Evolutionary conservation across 495 filamentous ascomycete genomes (phyloP).

Genomic region (Podospora pseudoanserina): DNA sequence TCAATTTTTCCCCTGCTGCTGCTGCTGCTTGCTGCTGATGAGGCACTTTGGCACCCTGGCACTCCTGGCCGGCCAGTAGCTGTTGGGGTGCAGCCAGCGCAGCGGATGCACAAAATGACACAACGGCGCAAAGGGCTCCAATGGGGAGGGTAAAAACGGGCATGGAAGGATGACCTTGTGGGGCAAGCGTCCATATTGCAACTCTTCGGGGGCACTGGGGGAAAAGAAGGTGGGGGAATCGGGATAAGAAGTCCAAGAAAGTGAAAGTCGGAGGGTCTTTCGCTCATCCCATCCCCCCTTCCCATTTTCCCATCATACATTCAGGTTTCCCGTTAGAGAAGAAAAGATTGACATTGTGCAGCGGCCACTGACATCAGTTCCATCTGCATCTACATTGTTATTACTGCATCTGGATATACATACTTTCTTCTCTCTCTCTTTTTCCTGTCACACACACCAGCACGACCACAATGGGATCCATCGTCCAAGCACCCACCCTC

Average conservation of each 20-base stretch:
- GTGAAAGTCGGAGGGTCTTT: too few relatives aligned
- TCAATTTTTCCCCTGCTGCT: not conserved
- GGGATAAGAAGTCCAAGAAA: not conserved
- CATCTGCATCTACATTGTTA: not conserved
- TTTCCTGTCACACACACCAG: not conserved
- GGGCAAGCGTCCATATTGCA: not conserved
- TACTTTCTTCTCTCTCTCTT: not conserved
- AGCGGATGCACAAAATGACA: not conserved
- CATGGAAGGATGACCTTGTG: not conserved
- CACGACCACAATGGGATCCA: constrained; percentile 20
- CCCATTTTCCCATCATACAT: not conserved
- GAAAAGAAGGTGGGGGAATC: not conserved
- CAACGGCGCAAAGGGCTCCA: not conserved
- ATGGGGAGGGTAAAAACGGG: not conserved
- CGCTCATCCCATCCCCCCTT: not conserved
- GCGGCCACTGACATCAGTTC: too few relatives aligned
- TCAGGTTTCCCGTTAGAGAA: not conserved
- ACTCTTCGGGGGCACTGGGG: not conserved
- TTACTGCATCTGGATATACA: not conserved
- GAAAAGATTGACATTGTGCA: too few relatives aligned
- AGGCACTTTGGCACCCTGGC: not conserved
- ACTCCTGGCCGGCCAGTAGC: not conserved
- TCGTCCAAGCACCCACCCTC: not conserved
- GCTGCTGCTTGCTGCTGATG: not conserved
- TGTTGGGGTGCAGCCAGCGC: not conserved